A percentile compares a stretch with the other conserved stretches of the same genome.
phyloP scores from a whole-genome alignment of 2,329 filamentous ascomycete genomes.

The Fusarium pseudograminearum region DNA sequence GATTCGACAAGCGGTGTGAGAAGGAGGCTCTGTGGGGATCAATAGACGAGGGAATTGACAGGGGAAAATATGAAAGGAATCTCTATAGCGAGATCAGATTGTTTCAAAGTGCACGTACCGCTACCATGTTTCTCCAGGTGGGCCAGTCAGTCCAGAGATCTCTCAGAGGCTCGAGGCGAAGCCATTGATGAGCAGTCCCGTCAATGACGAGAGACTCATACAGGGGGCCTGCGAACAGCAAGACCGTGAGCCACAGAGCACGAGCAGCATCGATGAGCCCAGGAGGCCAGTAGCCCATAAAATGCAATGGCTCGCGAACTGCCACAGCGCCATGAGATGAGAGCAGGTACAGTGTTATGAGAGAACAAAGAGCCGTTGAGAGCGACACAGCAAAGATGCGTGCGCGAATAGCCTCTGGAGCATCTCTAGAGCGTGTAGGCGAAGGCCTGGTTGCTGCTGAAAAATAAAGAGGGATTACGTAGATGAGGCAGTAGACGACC shows the following conservation, averaged over 20 bases:
- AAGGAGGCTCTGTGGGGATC: conserved; percentile 39
- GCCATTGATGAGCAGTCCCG: conserved; percentile 74
- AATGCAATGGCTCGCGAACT: conserved; percentile 67
- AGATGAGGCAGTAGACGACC: conserved; percentile 87
- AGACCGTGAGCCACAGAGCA: conserved; percentile 75
- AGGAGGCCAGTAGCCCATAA: conserved; percentile 85
- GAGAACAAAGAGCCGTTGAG: conserved; percentile 77
- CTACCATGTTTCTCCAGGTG: conserved; percentile 87
- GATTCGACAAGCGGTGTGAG: conserved; percentile 42
- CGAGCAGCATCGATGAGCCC: conserved; percentile 72
- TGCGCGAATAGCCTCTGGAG: conserved; percentile 87
- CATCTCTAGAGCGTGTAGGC: conserved; percentile 82
- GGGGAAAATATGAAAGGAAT: conserved; percentile 32
- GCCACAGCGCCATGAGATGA: conserved; percentile 63
- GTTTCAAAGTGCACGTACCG: conserved; percentile 65
- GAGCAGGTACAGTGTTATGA: conserved; percentile 72
- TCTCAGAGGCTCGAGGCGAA: conserved; percentile 65
- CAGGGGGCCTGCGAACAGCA: conserved; percentile 86
- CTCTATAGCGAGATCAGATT: conserved; percentile 14
- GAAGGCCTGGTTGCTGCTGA: conserved; percentile 84
- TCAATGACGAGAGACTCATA: conserved; percentile 84
- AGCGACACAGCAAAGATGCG: conserved; percentile 83
- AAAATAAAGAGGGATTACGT: conserved; percentile 92
- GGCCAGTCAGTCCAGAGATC: conserved; percentile 78
- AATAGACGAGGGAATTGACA: conserved; percentile 26